phyloP scores from a whole-genome alignment of 148 eudicot species.

The Chenopodium quinoa region DNA sequence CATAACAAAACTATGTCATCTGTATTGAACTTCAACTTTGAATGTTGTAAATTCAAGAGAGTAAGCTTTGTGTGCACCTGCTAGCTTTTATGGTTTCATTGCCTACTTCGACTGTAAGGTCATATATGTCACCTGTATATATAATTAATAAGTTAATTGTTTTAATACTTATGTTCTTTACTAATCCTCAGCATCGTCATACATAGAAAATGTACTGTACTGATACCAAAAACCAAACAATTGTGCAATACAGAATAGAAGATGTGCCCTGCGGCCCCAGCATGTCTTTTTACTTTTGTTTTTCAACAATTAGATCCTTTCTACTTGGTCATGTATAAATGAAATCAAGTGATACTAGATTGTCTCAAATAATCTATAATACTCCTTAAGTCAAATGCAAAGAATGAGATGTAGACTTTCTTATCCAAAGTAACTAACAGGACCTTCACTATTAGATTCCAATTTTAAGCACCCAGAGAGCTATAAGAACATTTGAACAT shows the following conservation, averaged over 20 bases:
- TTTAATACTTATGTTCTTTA: background rate
- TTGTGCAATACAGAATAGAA: too few species aligned
- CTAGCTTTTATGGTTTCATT: constrained; percentile 44
- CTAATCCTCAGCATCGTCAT: background rate
- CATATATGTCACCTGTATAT: constrained; percentile 46
- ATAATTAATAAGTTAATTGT: background rate
- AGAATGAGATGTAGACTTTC: too few species aligned
- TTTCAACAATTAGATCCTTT: background rate
- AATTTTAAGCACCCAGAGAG: too few species aligned
- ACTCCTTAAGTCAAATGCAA: too few species aligned
- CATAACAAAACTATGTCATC: constrained; percentile 5
- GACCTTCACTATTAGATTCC: too few species aligned
- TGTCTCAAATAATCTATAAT: too few species aligned
- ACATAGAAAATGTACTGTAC: background rate
- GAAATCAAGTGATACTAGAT: too few species aligned
- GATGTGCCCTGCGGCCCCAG: background rate
- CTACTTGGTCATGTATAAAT: background rate
- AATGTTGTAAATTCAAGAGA: background rate
- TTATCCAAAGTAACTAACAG: too few species aligned
- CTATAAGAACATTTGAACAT: too few species aligned
- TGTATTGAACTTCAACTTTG: background rate
- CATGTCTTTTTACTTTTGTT: background rate
- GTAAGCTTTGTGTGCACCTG: constrained; percentile 34
- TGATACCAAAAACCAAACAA: background rate
- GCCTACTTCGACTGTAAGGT: constrained; percentile 33